phyloP scores from a whole-genome alignment of 2,329 filamentous ascomycete species.

The Ophiostoma tasmaniense region DNA sequence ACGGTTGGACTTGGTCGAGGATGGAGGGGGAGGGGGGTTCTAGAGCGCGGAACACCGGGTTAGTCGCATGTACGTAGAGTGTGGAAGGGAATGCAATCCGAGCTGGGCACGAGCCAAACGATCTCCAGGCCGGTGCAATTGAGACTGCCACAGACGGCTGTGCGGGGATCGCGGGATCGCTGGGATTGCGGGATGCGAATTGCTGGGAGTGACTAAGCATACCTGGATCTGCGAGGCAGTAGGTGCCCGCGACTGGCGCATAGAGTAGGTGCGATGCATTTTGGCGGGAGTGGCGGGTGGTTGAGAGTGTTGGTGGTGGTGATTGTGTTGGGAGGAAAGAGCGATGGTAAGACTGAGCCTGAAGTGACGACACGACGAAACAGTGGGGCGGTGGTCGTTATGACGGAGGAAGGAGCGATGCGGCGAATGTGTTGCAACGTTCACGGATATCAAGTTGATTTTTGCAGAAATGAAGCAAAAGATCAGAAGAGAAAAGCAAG shows the following conservation, averaged over 20 bases:
- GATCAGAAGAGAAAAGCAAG: not conserved
- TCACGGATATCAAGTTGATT: not conserved
- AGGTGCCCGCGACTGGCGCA: conserved; percentile 93
- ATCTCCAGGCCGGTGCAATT: not conserved
- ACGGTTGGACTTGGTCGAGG: conserved; percentile 81
- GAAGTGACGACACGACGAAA: not conserved
- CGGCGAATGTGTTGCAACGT: not conserved
- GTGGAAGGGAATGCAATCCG: not conserved
- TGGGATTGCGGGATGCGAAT: not conserved
- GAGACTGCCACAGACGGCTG: not conserved
- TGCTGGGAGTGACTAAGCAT: conserved; percentile 20
- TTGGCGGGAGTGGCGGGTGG: conserved; percentile 23
- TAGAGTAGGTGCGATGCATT: conserved; percentile 99
- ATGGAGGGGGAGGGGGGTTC: conserved; percentile 87
- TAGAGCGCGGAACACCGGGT: conserved; percentile 32
- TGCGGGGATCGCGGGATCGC: not conserved
- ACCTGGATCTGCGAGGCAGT: conserved; percentile 73
- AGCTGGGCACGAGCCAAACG: not conserved
- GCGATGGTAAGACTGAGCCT: not conserved
- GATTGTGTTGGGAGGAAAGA: not conserved
- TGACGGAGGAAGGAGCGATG: conserved; percentile 5
- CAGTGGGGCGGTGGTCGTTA: not conserved
- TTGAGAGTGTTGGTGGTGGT: not conserved
- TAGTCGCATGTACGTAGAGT: no score
- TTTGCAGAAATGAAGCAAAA: not conserved